Percentiles rank a stretch among this genome's conserved stretches.
Conservation (phyloP, 192 early-diverging fungal species). For the Cetraspora pellucida region DNA sequence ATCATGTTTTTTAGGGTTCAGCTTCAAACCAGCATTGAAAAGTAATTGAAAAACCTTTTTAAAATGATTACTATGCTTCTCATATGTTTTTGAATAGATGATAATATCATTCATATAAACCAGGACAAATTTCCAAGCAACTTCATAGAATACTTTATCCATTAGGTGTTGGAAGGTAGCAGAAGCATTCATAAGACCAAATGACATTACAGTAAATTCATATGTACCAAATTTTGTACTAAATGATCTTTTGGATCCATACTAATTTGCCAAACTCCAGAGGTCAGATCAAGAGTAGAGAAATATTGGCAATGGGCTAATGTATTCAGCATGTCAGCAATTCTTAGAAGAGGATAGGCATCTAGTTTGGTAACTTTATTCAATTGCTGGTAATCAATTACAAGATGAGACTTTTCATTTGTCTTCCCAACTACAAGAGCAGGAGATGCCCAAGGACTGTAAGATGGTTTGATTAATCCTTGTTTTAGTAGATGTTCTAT, state of each 20-base stretch:
- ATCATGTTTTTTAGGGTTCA: background rate
- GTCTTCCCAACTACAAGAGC: conserved; percentile 47
- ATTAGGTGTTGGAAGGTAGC: conserved; percentile 35
- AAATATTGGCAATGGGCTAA: conserved; percentile 5
- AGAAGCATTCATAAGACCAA: conserved; percentile 37
- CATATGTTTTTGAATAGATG: conserved; percentile 5
- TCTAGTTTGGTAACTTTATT: conserved; percentile 48
- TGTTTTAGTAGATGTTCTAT: background rate
- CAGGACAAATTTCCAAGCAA: conserved; percentile 11
- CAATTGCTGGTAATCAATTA: conserved; percentile 49
- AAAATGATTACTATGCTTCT: conserved; percentile 29
- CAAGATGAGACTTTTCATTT: conserved; percentile 38
- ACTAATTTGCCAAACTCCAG: conserved; percentile 33
- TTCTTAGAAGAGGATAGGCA: conserved; percentile 45
- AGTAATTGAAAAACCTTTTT: background rate
- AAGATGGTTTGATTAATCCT: background rate
- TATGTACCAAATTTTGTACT: conserved; percentile 18
- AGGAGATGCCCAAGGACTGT: conserved; percentile 38
- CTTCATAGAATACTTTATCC: background rate
- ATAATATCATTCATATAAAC: conserved; percentile 42
- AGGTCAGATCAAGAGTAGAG: conserved; percentile 27
- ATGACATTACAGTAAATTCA: conserved; percentile 34
- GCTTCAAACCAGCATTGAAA: background rate
- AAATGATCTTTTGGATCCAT: conserved; percentile 20
- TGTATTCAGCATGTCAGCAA: conserved; percentile 43